Conservation (phyloP, 2,329 filamentous ascomycete genomes). For the Scopulariopsis brevicaulis region DNA sequence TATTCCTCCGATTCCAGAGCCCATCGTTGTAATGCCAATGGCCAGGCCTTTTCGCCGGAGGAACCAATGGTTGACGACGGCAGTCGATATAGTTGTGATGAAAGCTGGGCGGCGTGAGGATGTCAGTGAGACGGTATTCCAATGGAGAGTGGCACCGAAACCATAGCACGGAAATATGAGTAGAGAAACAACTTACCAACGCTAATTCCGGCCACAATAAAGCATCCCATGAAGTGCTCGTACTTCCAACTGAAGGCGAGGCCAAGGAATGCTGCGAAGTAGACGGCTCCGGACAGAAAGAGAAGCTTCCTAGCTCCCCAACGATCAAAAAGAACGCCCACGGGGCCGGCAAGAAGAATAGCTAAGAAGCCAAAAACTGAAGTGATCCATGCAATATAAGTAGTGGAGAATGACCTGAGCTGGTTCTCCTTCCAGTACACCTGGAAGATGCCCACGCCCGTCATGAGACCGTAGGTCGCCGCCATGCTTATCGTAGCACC, state of each 20-base stretch:
- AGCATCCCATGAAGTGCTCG: slow-evolving; percentile 16
- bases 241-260: slow-evolving; percentile 15
- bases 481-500: slow-evolving; percentile 64
- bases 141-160: background rate
- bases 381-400: slow-evolving; percentile 74
- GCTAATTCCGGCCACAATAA: slow-evolving; percentile 28
- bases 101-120: slow-evolving; percentile 47
- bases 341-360: slow-evolving; percentile 72
- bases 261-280: slow-evolving; percentile 14
- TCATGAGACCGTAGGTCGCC: slow-evolving; percentile 62
- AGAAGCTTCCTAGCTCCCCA: slow-evolving; percentile 56
- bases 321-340: slow-evolving; percentile 71
- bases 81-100: slow-evolving; percentile 67
- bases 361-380: slow-evolving; percentile 69
- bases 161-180: background rate
- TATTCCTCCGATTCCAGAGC: slow-evolving; percentile 59
- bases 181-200: slow-evolving; percentile 59
- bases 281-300: slow-evolving; percentile 10
- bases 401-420: slow-evolving; percentile 51
- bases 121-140: slow-evolving; percentile 24
- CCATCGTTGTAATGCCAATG: slow-evolving; percentile 64
- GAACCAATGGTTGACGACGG: slow-evolving; percentile 72
- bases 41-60: slow-evolving; percentile 60
- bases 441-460: slow-evolving; percentile 63
- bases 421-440: slow-evolving; percentile 65